phyloP scores from a whole-genome alignment of 164 flowering plant genomes.

The Buxus sempervirens region DNA sequence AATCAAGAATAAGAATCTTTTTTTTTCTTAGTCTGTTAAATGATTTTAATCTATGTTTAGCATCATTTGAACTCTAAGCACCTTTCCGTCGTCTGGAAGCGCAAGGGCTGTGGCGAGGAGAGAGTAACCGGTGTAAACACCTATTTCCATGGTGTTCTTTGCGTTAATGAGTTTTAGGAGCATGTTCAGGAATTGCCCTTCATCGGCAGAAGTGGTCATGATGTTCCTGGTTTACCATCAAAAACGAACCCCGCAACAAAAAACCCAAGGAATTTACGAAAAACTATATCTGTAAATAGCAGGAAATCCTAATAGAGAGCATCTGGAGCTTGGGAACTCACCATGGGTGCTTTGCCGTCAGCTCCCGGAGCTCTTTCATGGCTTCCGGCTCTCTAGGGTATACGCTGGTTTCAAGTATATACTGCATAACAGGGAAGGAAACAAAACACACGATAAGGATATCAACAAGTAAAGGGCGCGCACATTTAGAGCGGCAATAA shows the following conservation, averaged over 20 bases:
- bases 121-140: constrained; percentile 68
- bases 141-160: constrained; percentile 69
- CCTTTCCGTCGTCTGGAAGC: constrained; percentile 67
- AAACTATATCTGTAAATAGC: no score
- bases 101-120: constrained; percentile 71
- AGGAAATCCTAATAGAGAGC: no score
- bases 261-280: no score
- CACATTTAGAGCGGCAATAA: no score
- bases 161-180: constrained; percentile 64
- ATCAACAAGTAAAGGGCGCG: no score
- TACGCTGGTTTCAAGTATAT: constrained; percentile 73
- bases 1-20: neutral
- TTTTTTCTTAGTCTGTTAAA: neutral
- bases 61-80: no score
- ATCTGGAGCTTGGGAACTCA: constrained; percentile 10
- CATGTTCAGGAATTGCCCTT: constrained; percentile 66
- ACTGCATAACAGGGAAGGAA: constrained; percentile 23
- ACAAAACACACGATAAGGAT: no score
- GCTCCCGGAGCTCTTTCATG: constrained; percentile 61
- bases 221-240: constrained; percentile 38
- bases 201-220: constrained; percentile 74
- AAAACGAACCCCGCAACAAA: no score
- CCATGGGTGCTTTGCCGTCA: constrained; percentile 78
- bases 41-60: no score
- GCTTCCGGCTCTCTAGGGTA: constrained; percentile 60